Conservation (phyloP, 306 rosid species). For the Prunus mongolica region DNA sequence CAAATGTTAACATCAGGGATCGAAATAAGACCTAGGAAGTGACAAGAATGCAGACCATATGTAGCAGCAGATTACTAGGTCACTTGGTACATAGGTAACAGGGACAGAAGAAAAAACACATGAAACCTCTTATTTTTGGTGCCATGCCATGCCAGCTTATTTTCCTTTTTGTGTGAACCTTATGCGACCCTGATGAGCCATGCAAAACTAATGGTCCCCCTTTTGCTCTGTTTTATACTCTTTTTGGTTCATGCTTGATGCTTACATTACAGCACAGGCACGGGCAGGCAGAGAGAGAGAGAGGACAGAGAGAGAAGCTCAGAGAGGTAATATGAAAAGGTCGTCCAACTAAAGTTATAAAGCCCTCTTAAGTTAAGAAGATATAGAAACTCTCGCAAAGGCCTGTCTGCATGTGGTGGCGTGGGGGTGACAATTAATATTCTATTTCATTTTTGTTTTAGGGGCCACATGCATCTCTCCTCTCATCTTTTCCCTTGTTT, state of each 20-base stretch:
- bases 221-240: constrained; percentile 31
- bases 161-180: constrained; percentile 22
- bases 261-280: constrained; percentile 51
- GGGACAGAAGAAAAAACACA: not conserved
- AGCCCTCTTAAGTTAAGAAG: constrained; percentile 11
- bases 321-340: constrained; percentile 20
- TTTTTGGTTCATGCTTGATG: constrained; percentile 45
- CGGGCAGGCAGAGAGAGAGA: constrained; percentile 10
- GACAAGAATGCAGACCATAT: not conserved
- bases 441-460: constrained; percentile 24
- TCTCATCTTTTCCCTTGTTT: constrained; percentile 22
- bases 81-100: not conserved
- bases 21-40: not conserved
- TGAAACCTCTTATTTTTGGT: not conserved
- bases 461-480: constrained; percentile 46
- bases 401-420: constrained; percentile 64
- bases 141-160: not conserved
- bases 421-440: constrained; percentile 58
- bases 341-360: constrained; percentile 26
- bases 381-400: constrained; percentile 40
- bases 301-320: not conserved
- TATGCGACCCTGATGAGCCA: constrained; percentile 12
- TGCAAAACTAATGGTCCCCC: constrained; percentile 52
- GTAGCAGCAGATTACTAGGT: not conserved
- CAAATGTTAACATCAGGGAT: not conserved